These are phyloP conservation scores for Zygnema cylindricum DNA, from an alignment of 139 green algal genomes.

Conservation along the genomic window DNA sequence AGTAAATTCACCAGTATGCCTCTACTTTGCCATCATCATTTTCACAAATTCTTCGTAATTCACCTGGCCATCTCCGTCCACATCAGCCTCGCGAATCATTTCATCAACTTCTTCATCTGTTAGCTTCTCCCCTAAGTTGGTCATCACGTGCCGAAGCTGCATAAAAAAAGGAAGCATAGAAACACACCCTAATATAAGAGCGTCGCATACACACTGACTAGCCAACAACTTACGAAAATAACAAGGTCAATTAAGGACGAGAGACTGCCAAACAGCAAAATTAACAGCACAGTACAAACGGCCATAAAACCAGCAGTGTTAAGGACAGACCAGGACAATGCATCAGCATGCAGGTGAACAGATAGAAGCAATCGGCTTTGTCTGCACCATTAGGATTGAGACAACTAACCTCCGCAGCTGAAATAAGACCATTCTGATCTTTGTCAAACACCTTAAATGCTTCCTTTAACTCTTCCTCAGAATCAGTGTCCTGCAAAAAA, in stretches of 20 bases:
- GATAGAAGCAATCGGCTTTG: too few relatives aligned
- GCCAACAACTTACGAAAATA: too few relatives aligned
- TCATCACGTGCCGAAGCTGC: conserved; percentile 96
- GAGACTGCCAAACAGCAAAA: too few relatives aligned
- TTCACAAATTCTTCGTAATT: conserved; percentile 77
- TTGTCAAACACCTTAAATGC: conserved; percentile 99
- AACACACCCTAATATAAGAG: too few relatives aligned
- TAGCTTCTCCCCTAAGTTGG: conserved; percentile 96
- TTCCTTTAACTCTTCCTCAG: conserved; percentile 97
- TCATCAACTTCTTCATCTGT: conserved; percentile 87
- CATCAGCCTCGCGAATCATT: conserved; percentile 79
- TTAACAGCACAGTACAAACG: too few relatives aligned
- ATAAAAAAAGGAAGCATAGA: neutral
- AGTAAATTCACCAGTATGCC: too few relatives aligned
- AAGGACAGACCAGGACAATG: too few relatives aligned
- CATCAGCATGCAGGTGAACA: too few relatives aligned
- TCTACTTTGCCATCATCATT: conserved; percentile 78
- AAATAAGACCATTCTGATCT: conserved; percentile 99
- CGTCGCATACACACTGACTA: too few relatives aligned
- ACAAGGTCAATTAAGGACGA: too few relatives aligned
- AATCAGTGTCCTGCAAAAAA: conserved; percentile 73
- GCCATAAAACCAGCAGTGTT: too few relatives aligned
- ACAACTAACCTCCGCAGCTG: conserved; percentile 88
- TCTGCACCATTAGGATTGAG: too few relatives aligned
- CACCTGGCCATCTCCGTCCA: conserved; percentile 75